phyloP scores from a whole-genome alignment of 768 basidiomycete species.

The Rhodotorula kratochvilovae region DNA sequence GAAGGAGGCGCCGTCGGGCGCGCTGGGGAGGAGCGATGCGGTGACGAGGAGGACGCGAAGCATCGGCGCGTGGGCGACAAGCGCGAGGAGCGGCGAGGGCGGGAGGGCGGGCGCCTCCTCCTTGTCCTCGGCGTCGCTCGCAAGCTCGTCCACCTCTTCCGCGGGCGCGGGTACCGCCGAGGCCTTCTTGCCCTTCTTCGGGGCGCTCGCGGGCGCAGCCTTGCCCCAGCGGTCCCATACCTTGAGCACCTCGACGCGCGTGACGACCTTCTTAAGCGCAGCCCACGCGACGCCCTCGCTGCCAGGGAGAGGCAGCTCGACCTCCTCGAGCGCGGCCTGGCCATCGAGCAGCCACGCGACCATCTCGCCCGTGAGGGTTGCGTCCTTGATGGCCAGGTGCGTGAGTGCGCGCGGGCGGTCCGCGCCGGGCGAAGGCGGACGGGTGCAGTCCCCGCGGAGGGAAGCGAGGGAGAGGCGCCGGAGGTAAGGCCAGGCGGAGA shows the following conservation, averaged over 20 bases:
- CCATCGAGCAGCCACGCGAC: neutral
- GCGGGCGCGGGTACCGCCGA: too few relatives aligned
- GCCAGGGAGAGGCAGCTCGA: neutral
- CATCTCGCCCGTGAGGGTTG: neutral
- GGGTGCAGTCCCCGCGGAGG: slow-evolving; percentile 1
- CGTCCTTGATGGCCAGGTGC: neutral
- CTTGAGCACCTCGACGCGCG: neutral
- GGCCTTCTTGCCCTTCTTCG: neutral
- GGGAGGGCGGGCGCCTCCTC: neutral
- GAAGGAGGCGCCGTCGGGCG: neutral
- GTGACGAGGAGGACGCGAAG: neutral
- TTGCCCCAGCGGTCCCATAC: neutral
- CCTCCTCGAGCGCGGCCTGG: neutral
- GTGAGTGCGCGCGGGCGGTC: neutral
- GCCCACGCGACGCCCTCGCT: neutral
- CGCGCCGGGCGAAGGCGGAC: neutral
- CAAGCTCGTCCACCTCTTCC: neutral
- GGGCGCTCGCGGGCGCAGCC: too few relatives aligned
- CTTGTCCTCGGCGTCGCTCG: neutral
- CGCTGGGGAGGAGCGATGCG: neutral
- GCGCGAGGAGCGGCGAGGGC: neutral
- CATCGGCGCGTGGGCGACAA: neutral
- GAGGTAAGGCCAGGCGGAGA: neutral
- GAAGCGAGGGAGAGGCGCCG: neutral
- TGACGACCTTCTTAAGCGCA: neutral